Evolutionary conservation across 345 rosid species (phyloP).

Genomic region (Populus tremula): DNA sequence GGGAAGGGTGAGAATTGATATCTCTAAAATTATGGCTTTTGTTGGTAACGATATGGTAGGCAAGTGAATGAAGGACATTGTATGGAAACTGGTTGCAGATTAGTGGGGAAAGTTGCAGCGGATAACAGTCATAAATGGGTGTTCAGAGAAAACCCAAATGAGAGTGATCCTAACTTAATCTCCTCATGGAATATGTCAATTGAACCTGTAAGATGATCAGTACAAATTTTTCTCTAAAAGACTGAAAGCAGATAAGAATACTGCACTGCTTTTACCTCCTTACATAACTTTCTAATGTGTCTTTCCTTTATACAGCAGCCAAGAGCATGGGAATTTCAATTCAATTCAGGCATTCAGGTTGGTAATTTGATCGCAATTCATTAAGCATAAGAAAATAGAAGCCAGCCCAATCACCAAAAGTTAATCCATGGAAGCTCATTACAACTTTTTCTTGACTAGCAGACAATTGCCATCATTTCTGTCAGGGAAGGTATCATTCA

Average conservation of each 20-base stretch:
- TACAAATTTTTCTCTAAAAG: not conserved
- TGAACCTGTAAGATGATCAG: slow-evolving; percentile 54
- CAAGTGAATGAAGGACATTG: not conserved
- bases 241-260: not conserved
- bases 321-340: slow-evolving; percentile 66
- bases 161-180: slow-evolving; percentile 40
- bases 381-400: not conserved
- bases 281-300: not conserved
- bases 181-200: slow-evolving; percentile 51
- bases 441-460: slow-evolving; percentile 20
- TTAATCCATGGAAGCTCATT: not conserved
- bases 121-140: slow-evolving; percentile 77
- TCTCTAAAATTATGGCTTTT: not conserved
- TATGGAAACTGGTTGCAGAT: slow-evolving; percentile 34
- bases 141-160: slow-evolving; percentile 42
- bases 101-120: slow-evolving; percentile 74
- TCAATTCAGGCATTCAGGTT: slow-evolving; percentile 74
- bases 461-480: slow-evolving; percentile 71
- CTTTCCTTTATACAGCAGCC: slow-evolving; percentile 47
- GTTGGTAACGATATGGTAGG: not conserved
- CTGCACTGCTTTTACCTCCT: not conserved
- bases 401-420: not conserved
- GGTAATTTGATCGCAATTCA: not conserved
- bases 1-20: slow-evolving; percentile 58
- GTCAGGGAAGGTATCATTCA: slow-evolving; percentile 75